A percentile compares a stretch with the other conserved stretches of the same genome.
These are phyloP conservation scores for Penicillium cataractarum DNA, from an alignment of 495 filamentous ascomycete species.

Conservation along the genomic window DNA sequence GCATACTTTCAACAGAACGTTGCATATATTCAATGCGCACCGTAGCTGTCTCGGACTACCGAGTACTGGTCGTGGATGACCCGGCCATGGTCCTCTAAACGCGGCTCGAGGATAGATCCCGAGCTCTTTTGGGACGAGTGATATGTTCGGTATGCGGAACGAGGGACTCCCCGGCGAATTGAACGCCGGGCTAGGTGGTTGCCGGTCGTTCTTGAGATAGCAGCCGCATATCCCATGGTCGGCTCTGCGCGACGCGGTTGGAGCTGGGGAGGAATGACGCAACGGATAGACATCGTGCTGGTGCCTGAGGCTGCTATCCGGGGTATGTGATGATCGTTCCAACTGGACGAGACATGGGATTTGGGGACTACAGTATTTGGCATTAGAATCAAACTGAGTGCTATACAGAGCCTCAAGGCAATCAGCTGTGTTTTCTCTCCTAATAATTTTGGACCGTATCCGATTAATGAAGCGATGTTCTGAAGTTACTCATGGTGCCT, in stretches of 20 bases:
- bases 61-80: slow-evolving; percentile 82
- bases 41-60: slow-evolving; percentile 67
- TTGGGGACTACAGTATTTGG: no score
- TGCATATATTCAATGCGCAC: slow-evolving; percentile 40
- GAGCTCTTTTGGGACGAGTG: slow-evolving; percentile 12
- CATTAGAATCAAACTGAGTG: no score
- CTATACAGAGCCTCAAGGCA: no score
- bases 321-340: slow-evolving; percentile 4
- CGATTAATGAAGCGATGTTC: neutral
- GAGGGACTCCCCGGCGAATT: neutral
- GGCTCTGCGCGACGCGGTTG: slow-evolving; percentile 15
- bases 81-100: slow-evolving; percentile 63
- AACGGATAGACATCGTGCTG: slow-evolving; percentile 6
- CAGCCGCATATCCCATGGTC: slow-evolving; percentile 30
- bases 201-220: slow-evolving; percentile 7
- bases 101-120: slow-evolving; percentile 53
- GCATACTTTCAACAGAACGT: no score
- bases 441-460: neutral
- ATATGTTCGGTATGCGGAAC: slow-evolving; percentile 13
- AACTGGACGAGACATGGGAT: neutral
- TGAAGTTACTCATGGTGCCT: neutral
- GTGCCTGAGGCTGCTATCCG: slow-evolving; percentile 21
- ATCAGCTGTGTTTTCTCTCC: neutral
- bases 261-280: slow-evolving; percentile 28
- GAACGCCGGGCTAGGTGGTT: neutral